These are phyloP conservation scores for Sistotremastrum suecicum DNA, from an alignment of 768 basidiomycete genomes.

Conservation along the genomic window DNA sequence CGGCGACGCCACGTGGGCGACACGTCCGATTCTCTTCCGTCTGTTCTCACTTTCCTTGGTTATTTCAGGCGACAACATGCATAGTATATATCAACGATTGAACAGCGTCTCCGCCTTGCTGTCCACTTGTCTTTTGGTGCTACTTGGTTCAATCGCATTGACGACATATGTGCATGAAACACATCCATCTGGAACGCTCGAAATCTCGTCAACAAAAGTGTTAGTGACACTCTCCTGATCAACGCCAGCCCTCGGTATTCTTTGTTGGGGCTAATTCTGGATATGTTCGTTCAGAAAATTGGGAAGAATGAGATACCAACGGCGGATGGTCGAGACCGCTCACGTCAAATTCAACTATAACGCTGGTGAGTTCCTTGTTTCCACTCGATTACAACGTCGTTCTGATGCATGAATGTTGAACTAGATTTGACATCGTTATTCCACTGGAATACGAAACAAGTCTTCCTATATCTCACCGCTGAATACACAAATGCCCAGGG, in stretches of 20 bases:
- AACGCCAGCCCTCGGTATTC: slow-evolving; percentile 1
- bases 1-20: no score
- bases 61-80: slow-evolving; percentile 30
- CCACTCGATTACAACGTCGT: slow-evolving; percentile 4
- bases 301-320: background rate
- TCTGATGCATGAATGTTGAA: slow-evolving; percentile 1
- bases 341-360: slow-evolving; percentile 72
- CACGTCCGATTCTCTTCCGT: no score
- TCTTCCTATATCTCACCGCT: slow-evolving; percentile 77
- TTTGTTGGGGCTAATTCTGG: slow-evolving; percentile 1
- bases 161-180: slow-evolving; percentile 56
- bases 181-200: slow-evolving; percentile 40
- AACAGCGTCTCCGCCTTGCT: slow-evolving; percentile 64
- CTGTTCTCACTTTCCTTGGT: no score
- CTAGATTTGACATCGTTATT: slow-evolving; percentile 74
- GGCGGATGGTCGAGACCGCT: slow-evolving; percentile 18
- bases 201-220: slow-evolving; percentile 64
- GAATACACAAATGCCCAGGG: slow-evolving; percentile 66
- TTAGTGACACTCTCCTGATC: slow-evolving; percentile 23
- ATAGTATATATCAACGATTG: slow-evolving; percentile 51
- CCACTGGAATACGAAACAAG: slow-evolving; percentile 94
- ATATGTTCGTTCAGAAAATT: slow-evolving; percentile 3
- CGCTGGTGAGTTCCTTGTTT: slow-evolving; percentile 43
- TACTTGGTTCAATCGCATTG: slow-evolving; percentile 56
- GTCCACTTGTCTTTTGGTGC: slow-evolving; percentile 59